Base-by-base conservation (phyloP, 192 early-diverging fungal species). In the Fimicolochytrium jonesii region DNA sequence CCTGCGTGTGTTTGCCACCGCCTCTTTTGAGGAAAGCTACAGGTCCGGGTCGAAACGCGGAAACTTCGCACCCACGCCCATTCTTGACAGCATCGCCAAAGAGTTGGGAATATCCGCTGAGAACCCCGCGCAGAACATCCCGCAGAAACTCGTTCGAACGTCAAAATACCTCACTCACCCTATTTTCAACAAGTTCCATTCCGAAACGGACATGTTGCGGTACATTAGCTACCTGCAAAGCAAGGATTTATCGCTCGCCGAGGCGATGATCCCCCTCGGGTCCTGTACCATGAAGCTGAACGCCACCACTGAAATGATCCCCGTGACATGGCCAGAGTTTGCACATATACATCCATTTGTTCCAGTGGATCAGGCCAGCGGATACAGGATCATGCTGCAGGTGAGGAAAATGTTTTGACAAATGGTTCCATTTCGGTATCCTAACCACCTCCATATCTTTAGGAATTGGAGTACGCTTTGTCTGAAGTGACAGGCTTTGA, bases 221-320 rank as follows among this genome's bases (percentile, higher is more conserved):
- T 99, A 99, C 81, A 90, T 99, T 56, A 81, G 86, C 56, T 85
- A 92, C 62, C 83, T 99, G 30, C 92, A 96, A 79, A 90, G 85
- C 83, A 97, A 95, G 85, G 97, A 99, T 79, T 79, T 99, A 75
- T 95, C 93, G n/a, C 78, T 99, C 49, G 90, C 88, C 50, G 89
- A 99, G 74, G 93, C 97, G 41, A 99, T 99, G 97, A 99, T 99
- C 60, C 92, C 97, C 45, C 82, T 99, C 25, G 97, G 97, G 31
- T 92, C 90, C 39, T 99, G 97, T 83, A 99, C 97, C 57, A 99
- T 99, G 97, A 97, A 99, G 86, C 82, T 99, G 17, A 99, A 99
- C 64, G 95, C 95, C 44, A 97, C 97, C 37, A 92, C 92, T 22
- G 93, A 99, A 80, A 96, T 99, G 91, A 99, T 99, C 67, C 97